phyloP scores from a whole-genome alignment of 2,329 filamentous ascomycete species.

The Coniochaeta sp. region DNA sequence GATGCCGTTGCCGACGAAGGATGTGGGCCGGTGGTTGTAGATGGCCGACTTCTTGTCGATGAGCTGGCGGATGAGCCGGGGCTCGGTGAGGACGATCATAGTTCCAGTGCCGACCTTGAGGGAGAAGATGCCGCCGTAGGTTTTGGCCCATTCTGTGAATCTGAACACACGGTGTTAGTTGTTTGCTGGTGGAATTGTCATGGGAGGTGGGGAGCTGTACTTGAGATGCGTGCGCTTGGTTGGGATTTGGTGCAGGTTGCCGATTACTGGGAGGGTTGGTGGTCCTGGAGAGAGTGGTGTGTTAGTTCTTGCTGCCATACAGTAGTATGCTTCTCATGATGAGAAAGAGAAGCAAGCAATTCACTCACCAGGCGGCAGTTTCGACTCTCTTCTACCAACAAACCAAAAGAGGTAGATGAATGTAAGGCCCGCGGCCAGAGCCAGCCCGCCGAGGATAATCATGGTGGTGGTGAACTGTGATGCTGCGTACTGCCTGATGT shows the following conservation, averaged over 20 bases:
- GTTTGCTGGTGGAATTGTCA: no score
- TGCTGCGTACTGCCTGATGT: no score
- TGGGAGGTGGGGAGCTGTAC: background rate
- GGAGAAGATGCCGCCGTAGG: constrained; percentile 33
- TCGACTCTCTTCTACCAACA: constrained; percentile 6
- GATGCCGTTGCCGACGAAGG: constrained; percentile 31
- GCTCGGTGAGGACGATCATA: constrained; percentile 32
- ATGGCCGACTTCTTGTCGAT: constrained; percentile 36
- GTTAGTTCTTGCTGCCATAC: no score
- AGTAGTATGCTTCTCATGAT: background rate
- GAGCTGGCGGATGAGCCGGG: constrained; percentile 30
- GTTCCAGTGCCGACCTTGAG: constrained; percentile 34
- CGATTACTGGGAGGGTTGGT: constrained; percentile 31
- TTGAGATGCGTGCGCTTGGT: constrained; percentile 10
- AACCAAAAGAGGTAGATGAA: constrained; percentile 9
- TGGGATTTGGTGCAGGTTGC: constrained; percentile 31
- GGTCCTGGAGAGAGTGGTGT: constrained; percentile 20
- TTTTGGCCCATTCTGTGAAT: constrained; percentile 34
- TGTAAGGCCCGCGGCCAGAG: constrained; percentile 4
- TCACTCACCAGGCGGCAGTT: background rate
- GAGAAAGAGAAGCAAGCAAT: background rate
- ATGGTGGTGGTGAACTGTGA: constrained; percentile 2
- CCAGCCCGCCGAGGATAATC: constrained; percentile 6
- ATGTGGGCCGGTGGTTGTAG: constrained; percentile 34
- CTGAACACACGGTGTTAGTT: constrained; percentile 13